Base-by-base conservation (phyloP, 768 basidiomycete species). In the Mycena olivaceomarginata region DNA sequence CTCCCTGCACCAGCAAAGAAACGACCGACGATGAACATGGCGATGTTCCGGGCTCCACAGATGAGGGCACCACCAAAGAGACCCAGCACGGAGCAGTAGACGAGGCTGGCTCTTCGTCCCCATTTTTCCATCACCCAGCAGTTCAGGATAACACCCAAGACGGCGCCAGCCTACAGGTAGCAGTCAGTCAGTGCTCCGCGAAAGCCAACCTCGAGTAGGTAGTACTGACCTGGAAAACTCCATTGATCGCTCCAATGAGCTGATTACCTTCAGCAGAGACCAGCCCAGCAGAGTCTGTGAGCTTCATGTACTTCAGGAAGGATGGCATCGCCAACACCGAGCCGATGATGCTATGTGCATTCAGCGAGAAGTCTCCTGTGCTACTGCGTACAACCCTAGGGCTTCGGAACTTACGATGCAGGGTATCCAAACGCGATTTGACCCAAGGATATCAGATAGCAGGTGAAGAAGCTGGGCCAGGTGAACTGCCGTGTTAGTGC, bases 51-150 rank as follows among this genome's bases (percentile, higher is more conserved):
- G 57, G 57, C 57, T 31, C 57, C 57, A 59, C 57, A 59, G 57
- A 59, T 59, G 57, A 59, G 57, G 57, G 57, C 57, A 59, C 57
- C 57, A 59, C 57, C 57, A 59, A 56, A 59, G 57, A 59, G 57
- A 59, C 57, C 57, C 25, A 59, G 57, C 57, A 59, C 57, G 57
- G 57, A 59, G 57, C 57, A 59, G 57, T 59, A 59, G 57, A 59
- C 25, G 57, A 59, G 25, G 25, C 57, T 59, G 57, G 57, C 22
- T 59, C 57, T 59, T 59, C 57, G 57, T 25, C 57, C 57, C 57
- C 57, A 59, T 59, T 59, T 31, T 59, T 59, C 25, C 25, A 56
- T 59, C 57, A 59, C 57, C 57, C 57, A 59, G 57, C 57, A 31
- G 57, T 31, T 59, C 57, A 59, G 57, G 57, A 59, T 59, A 59